Conservation (phyloP, 2,329 filamentous ascomycete genomes). For the Aspergillus vadensis region DNA sequence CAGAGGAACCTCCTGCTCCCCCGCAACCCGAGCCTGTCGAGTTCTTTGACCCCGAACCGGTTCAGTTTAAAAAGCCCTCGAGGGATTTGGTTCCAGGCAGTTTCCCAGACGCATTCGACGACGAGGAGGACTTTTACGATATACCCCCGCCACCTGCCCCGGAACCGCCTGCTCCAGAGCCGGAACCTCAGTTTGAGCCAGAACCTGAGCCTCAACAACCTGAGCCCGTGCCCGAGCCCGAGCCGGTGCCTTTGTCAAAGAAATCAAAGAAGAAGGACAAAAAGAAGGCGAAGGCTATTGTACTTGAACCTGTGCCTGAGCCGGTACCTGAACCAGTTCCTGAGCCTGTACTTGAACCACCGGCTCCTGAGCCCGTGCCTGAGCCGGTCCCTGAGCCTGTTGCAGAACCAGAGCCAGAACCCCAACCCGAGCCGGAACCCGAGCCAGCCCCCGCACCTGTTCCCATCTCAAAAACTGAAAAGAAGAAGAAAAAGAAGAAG, state of each 20-base stretch:
- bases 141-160: constrained; percentile 29
- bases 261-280: constrained; percentile 27
- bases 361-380: constrained; percentile 22
- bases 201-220: constrained; percentile 27
- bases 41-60: constrained; percentile 22
- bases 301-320: constrained; percentile 23
- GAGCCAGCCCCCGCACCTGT: constrained; percentile 22
- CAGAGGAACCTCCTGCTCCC: constrained; percentile 18
- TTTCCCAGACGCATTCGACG: constrained; percentile 57
- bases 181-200: constrained; percentile 13
- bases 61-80: constrained; percentile 39
- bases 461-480: constrained; percentile 29
- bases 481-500: constrained; percentile 34
- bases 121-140: constrained; percentile 43
- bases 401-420: constrained; percentile 24
- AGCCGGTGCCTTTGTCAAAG: constrained; percentile 34
- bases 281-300: constrained; percentile 16
- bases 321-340: constrained; percentile 31
- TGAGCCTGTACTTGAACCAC: constrained; percentile 30
- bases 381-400: constrained; percentile 34
- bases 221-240: constrained; percentile 20
- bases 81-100: constrained; percentile 57
- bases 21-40: constrained; percentile 14
- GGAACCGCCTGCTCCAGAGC: constrained; percentile 23
- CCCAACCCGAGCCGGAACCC: constrained; percentile 25